Base-by-base conservation (phyloP, 805 yeast genomes). In the Saccharomycopsis vini region DNA sequence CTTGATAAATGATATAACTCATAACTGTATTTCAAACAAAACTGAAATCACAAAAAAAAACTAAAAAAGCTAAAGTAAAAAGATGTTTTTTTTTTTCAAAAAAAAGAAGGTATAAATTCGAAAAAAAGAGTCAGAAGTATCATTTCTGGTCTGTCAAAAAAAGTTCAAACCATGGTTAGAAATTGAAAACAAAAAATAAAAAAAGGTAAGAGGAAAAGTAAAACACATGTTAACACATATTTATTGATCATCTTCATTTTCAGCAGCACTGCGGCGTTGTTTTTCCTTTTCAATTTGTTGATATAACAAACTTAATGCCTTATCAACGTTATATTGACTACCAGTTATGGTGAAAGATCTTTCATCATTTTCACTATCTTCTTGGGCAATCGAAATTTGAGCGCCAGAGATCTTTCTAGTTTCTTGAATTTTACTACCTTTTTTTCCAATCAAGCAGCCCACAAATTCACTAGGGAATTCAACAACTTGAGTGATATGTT, bases 361-460 rank as follows among this genome's bases (percentile, higher is more conserved):
- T 55, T 79, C 81, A 20, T 73, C 73, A 36, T 74, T 66, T 31
- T 74, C 79, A 53, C 75, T 76, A 43, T 77, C 76, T 54, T 79
- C 84, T 44, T 81, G 77, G 31, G 82, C 77, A 52, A 88, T 84
- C 4, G 79, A 75, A 57, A 88, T 85, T 33, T 77, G 73, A 32
- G 95, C 88, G 33, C 88, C 89, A 39, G 88, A 75, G 29, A 71
- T 71, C 54, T 81, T 77, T 54, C 95, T 73, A 40, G 88, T 81
- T 49, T 88, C 94, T 60, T 83, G 92, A 52, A 88, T 86, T 63
- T 94, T 75, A 23, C 84, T 67, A 32, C 95, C 95, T 51, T 80
- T 78, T 53, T 81, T 81, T 47, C 96, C 96, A 54, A 88, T 85
- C 43, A 88, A 69, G 40, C 95, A 90, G 35, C 96, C 96, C 36